Evolutionary conservation across 768 basidiomycete species (phyloP), one percentile per base, ranked within the genome.

Genomic region (Russula ochroleuca): DNA sequence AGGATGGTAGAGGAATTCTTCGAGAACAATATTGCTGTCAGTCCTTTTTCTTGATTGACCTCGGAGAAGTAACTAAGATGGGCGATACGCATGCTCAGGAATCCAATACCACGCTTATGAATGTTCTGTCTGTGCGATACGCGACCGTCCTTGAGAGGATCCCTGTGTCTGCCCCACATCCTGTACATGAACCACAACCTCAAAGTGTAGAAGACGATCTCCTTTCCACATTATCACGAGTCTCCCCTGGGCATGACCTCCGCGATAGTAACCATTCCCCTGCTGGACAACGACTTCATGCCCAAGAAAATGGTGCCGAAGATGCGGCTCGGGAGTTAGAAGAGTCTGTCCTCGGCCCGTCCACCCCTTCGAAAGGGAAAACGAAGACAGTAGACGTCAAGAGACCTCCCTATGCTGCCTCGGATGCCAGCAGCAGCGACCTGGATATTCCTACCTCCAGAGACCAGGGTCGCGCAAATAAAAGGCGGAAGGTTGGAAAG

Each of bases 1-100:
- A 83, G 81, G 56, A 86, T 88, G 67, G 82, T 92, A 6, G 86
- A 85, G 63, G 81, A 84, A 53, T 88, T 83, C 79, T 92, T 91
- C 68, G 85, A 88, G 70, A 79, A 80, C 31, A 86, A 81, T 71
- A 75, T 85, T 61, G 75, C 84, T 69, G 90, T 91, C 70, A 73
- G 81, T 73, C 9, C 25, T 58, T 40, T 8, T 9, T 59, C 21
- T 53, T 54, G 59, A 41, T 59, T 25, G 52, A n/a, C 31, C 45
- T 50, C 50, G 11, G 35, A 40, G 19, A 10, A 21, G 14, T 57
- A 35, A 25, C 55, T 28, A 15, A 57, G 21, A 52, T 64, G 13
- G 47, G 45, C 52, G 14, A 54, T 25, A 60, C 68, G 52, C 66
- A 15, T 38, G 54, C 67, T 35, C 67, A 93, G 90, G 86, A 88